Evolutionary conservation across 2,329 filamentous ascomycete species (phyloP), one percentile per base, ranked within the genome.

Genomic region (Scytalidium lignicola): DNA sequence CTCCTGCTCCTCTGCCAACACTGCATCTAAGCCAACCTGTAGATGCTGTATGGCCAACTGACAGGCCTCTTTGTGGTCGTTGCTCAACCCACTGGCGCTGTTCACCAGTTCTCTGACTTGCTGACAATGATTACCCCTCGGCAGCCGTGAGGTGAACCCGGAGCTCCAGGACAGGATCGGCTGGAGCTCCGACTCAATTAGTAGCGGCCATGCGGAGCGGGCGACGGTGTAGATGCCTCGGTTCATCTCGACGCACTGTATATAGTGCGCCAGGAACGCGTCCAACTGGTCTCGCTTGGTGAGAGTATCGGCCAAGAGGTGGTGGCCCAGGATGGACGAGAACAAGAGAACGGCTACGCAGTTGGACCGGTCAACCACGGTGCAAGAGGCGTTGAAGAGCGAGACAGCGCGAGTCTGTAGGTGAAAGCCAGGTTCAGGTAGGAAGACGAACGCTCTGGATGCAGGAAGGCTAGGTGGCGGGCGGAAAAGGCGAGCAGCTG

Each of bases 401-500:
- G 51, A 28, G 26, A 28, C 26, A 7, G 26, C 26, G 13, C 57
- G 58, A 1, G 62, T 69, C 48, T 70, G 67, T n/a, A 71, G 12
- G 57, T 46, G 9, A 58, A 48, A 7, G 63, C 43, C 48, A 55
- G 53, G 53, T 62, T 54, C 43, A 55, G 53, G 46, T 62, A 63
- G 18, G 55, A 51, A 6, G 54, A 49, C 0, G 59, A 52, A 8
- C 50, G 52, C 10, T 56, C 53, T 1, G 62, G 64, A 8, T 58
- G 51, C 2, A 65, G 23, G 28, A 53, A 55, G 3, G 66, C 62
- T 2, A 69, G 54, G 45, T 68, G 67, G 2, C 63, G 60, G 2
- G 69, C 62, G 13, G 67, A 67, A 37, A 67, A 64, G 21, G 67
- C 65, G 15, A 70, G 61, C 9, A 70, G 46, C 47, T 65, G 55